Base-by-base conservation (phyloP, 2,329 filamentous ascomycete species). In the Pezicula radicicola region DNA sequence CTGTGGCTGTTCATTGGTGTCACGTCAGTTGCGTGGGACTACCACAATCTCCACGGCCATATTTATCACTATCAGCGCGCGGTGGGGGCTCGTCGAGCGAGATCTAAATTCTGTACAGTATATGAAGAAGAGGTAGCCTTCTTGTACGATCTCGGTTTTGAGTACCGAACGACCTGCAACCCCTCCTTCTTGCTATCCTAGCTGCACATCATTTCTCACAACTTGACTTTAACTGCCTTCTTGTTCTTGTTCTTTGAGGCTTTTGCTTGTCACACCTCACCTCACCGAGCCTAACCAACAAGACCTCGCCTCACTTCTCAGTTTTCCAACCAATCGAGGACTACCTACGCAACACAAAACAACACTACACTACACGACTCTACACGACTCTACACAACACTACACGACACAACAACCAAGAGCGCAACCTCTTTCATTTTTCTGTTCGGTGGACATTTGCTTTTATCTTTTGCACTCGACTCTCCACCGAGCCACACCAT, bases 201-300 rank as follows among this genome's bases (percentile, higher is more conserved):
- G 51, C 53, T 57, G 46, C 55, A 60, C 53, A 55, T 59, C 59
- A 50, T 28, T 48, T 54, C 50, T 51, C 19, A 40, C 6, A 25
- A 25, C 25, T 25, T 25, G 25, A 25, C 25, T 25, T 25, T 25
- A 25, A 25, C 25, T 25, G 25, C 25, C 25, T 25, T 25, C 25
- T 5, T 25, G 19, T 5, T 21, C 21, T 21, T 21, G 21, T 5
- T 25, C 25, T 25, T 25, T 5, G 25, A 6, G 3, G 25, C 25
- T 25, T 25, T 25, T 25, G 44, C 46, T 47, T 51, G 37, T 40
- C 37, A 40, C 37, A 40, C 37, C 8, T 10, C 37, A 21, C 74
- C 78, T 43, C 91, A 91, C 62, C 87, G 84, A 1, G 88, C 91
- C 63, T 84, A 35, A 90, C 89, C 46, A 27, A 49, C 40, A 48